A percentile compares a stretch with the other conserved stretches of the same genome.
Conservation (phyloP, 1,139 yeast genomes). For the Candida frijolesensis region DNA sequence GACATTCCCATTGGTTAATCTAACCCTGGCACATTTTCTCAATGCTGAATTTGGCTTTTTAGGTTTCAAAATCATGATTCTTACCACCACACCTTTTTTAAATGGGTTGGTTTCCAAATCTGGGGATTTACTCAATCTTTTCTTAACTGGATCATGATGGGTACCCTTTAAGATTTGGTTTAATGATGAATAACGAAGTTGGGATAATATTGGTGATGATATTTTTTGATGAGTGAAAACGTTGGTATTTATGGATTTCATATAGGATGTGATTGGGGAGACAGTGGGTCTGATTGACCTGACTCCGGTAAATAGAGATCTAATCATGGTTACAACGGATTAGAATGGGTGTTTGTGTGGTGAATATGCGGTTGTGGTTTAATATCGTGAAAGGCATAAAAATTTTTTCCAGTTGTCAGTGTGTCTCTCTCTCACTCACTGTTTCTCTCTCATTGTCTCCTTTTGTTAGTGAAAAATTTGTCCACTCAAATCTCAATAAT, state of each 20-base stretch:
- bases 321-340: conserved; percentile 10
- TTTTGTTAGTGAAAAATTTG: conserved; percentile 2
- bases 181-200: conserved; percentile 62
- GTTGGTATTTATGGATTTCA: conserved; percentile 16
- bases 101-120: conserved; percentile 82
- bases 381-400: conserved; percentile 3
- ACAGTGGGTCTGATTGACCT: conserved; percentile 9
- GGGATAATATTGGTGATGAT: conserved; percentile 17
- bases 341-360: background rate
- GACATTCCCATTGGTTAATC: conserved; percentile 86
- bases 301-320: conserved; percentile 13
- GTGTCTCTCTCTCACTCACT: background rate
- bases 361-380: background rate
- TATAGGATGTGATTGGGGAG: conserved; percentile 16
- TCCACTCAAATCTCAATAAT: conserved; percentile 6
- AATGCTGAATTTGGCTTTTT: conserved; percentile 98
- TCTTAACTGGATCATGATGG: conserved; percentile 55
- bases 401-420: conserved; percentile 1
- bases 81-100: conserved; percentile 89
- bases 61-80: conserved; percentile 94
- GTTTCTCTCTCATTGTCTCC: too few species aligned
- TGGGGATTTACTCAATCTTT: conserved; percentile 62
- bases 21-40: conserved; percentile 94
- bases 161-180: conserved; percentile 74
- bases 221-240: background rate